phyloP scores from a whole-genome alignment of 495 filamentous ascomycete genomes.

The Darksidea phi region DNA sequence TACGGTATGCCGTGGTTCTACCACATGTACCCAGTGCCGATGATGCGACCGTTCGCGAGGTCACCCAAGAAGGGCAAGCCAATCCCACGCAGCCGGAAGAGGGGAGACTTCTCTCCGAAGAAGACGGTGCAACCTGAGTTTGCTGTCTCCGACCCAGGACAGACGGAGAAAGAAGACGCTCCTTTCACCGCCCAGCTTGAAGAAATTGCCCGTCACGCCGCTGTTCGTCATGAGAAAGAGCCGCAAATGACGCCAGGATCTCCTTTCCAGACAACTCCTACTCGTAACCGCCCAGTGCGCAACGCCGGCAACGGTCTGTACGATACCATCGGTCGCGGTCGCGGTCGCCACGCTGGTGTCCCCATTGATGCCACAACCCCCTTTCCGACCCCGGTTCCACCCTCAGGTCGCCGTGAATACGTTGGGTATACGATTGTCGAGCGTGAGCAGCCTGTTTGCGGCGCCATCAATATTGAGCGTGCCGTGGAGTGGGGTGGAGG shows the following conservation, averaged over 20 bases:
- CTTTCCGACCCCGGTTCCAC: slow-evolving; percentile 22
- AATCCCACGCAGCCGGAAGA: background rate
- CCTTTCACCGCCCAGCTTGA: background rate
- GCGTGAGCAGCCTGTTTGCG: slow-evolving; percentile 1
- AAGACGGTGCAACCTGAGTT: background rate
- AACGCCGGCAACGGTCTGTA: slow-evolving; percentile 13
- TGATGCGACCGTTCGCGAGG: background rate
- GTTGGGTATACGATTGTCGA: background rate
- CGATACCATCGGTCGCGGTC: background rate
- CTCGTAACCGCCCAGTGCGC: background rate
- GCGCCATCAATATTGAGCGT: background rate
- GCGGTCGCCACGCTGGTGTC: slow-evolving; percentile 8
- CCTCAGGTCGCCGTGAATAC: background rate
- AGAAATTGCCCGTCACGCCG: background rate
- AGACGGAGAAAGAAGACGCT: background rate
- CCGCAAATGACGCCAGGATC: background rate
- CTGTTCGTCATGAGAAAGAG: background rate
- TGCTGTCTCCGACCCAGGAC: background rate
- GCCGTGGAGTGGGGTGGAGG: slow-evolving; percentile 2
- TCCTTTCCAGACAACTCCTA: background rate
- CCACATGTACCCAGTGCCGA: slow-evolving; percentile 8
- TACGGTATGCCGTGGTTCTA: slow-evolving; percentile 11
- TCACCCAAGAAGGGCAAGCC: background rate
- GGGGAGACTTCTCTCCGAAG: background rate
- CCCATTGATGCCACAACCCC: slow-evolving; percentile 14